phyloP scores from a whole-genome alignment of 169 alveolate species.

The Plasmodium vinckei region DNA sequence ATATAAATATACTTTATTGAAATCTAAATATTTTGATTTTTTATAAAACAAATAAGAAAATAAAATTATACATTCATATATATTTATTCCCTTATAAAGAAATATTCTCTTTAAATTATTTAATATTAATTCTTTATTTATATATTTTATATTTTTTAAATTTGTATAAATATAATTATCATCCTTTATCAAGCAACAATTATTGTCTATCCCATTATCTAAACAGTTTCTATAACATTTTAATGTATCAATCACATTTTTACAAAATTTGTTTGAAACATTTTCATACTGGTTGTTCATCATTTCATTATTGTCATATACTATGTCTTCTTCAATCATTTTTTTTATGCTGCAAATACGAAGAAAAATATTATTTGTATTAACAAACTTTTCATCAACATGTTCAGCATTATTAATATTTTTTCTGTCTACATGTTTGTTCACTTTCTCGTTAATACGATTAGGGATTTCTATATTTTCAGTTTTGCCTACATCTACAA shows the following conservation, averaged over 20 bases:
- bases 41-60: slow-evolving; percentile 50
- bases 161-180: slow-evolving; percentile 14
- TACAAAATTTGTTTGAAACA: neutral
- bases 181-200: slow-evolving; percentile 33
- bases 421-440: neutral
- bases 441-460: neutral
- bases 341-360: slow-evolving; percentile 6
- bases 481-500: neutral
- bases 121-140: slow-evolving; percentile 6
- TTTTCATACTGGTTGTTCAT: neutral
- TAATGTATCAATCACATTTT: neutral
- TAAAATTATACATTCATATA: slow-evolving; percentile 38
- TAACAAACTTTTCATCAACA: neutral
- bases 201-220: neutral
- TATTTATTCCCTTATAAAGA: slow-evolving; percentile 33
- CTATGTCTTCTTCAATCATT: neutral
- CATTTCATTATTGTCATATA: neutral
- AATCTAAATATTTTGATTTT: slow-evolving; percentile 47
- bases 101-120: slow-evolving; percentile 8
- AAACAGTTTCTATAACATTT: neutral
- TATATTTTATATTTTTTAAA: slow-evolving; percentile 18
- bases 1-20: slow-evolving; percentile 44
- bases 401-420: neutral
- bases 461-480: neutral
- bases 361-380: neutral